Base-by-base conservation (phyloP, 768 basidiomycete genomes). In the Chlorophyllum brunneum region DNA sequence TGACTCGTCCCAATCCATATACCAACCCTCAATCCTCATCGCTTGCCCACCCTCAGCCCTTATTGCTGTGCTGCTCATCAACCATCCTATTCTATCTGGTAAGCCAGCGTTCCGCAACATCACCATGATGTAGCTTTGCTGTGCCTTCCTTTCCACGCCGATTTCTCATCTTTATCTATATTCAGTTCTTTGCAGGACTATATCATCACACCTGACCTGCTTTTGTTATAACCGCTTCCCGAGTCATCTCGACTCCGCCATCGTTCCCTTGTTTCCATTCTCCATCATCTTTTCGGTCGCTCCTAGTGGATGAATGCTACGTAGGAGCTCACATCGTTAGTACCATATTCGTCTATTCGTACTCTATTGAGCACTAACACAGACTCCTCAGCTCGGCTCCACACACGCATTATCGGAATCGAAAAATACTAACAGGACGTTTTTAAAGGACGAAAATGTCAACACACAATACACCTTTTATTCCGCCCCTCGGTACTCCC, bases 401-500 rank as follows among this genome's bases (percentile, higher is more conserved):
- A 20, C 43, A n/a, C 20, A 31, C 15, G 16, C 18, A 23, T 1
- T 27, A 24, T 26, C 24, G 13, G 22, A 37, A 6, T 27, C 42
- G 24, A 27, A 31, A 36, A 20, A 7, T 11, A 15, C 3, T 11
- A 31, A n/a, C n/a, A n/a, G n/a, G n/a, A n/a, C n/a, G n/a, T n/a
- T n/a, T 40, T 16, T 40, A 20, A 22, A 37, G 15, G 20, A 3
- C 5, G 42, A 53, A 27, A 24, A 58, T 58, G 57, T 33, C 48
- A 16, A 37, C 48, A 13, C 47, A 46, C 8, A 37, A 15, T 5
- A 54, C 55, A 15, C 58, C 58, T 16, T 59, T 59, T 39, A 59
- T 59, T 11, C 58, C 58, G 15, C 58, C 58, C 10, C 53, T 59
- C 18, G 48, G 15, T 7, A 43, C 52, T 8, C 43, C 47, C n/a